Base-by-base conservation (phyloP, 2,329 filamentous ascomycete species). In the Biscogniauxia marginata region DNA sequence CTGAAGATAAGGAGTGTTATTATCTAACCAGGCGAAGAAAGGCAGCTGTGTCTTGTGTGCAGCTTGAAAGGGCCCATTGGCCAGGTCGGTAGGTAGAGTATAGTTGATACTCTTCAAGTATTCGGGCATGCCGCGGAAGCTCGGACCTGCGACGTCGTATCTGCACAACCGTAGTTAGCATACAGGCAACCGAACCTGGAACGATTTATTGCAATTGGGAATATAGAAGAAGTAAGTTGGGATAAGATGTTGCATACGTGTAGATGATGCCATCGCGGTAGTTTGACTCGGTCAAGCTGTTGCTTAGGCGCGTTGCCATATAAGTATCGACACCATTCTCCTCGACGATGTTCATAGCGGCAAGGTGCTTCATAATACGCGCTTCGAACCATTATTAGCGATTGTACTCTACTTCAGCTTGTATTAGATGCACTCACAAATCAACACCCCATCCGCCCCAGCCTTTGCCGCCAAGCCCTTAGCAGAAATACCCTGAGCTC, bases 21-120 rank as follows among this genome's bases (percentile, higher is more conserved):
- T 62, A 20, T 71, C 66, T 0, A 76, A 56, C 70, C 72, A 75
- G 16, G 69, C 67, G 54, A 75, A 75, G 49, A 75, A 72, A 0
- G 69, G 62, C 3, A 74, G 61, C 1, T 70, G 13, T 0, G 71
- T 73, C 22, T 68, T 67, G 51, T 75, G 72, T 0, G 72, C 73
- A 8, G 57, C 57, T 54, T 76, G 73, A 44, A 75, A 75, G 0
- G 71, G 73, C 1, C 73, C 74, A 19, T 72, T 64, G 3, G 58
- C 63, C 8, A 63, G 21, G 5, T 57, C 50, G 9, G 65, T 64
- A 0, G 71, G 72, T 6, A 63, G 58, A 11, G 53, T 54, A 55
- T 74, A 74, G 6, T 61, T 50, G n/a, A 60, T 71, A 1, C 57
- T 58, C 52, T 70, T 69, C 49, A 73, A 65, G 50, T 68, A 72